A percentile compares a stretch with the other conserved stretches of the same genome.
phyloP scores from a whole-genome alignment of 2,329 filamentous ascomycete genomes.

The Hypoxylon sp. region DNA sequence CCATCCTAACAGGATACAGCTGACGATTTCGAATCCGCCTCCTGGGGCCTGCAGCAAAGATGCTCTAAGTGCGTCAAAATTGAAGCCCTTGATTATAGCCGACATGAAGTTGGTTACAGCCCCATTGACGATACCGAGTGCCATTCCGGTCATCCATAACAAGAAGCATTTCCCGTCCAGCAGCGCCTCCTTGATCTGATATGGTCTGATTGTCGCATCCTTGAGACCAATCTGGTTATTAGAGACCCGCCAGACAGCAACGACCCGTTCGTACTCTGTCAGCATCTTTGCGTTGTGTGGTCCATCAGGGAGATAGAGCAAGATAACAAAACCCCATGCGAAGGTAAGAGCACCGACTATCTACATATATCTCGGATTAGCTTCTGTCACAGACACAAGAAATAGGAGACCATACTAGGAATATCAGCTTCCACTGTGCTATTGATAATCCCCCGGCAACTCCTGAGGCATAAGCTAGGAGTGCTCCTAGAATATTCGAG shows the following conservation, averaged over 20 bases:
- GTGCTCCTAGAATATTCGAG: slow-evolving; percentile 41
- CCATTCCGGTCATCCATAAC: slow-evolving; percentile 57
- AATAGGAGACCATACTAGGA: slow-evolving; percentile 45
- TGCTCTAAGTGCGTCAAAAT: slow-evolving; percentile 54
- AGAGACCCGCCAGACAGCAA: slow-evolving; percentile 57
- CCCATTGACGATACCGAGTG: slow-evolving; percentile 63
- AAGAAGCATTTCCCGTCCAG: slow-evolving; percentile 54
- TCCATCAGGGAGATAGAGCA: slow-evolving; percentile 54
- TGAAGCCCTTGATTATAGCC: slow-evolving; percentile 55
- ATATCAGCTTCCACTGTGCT: slow-evolving; percentile 52
- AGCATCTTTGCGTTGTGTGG: slow-evolving; percentile 56
- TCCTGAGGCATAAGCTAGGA: slow-evolving; percentile 43
- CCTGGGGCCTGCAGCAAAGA: slow-evolving; percentile 59
- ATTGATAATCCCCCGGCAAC: slow-evolving; percentile 40
- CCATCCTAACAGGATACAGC: slow-evolving; percentile 55
- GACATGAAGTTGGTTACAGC: slow-evolving; percentile 63
- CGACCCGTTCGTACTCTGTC: slow-evolving; percentile 55
- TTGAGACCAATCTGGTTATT: slow-evolving; percentile 59
- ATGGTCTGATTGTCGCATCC: slow-evolving; percentile 52
- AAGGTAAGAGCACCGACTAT: slow-evolving; percentile 55
- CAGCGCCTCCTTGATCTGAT: slow-evolving; percentile 32
- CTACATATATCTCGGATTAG: slow-evolving; percentile 23
- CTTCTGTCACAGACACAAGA: not conserved
- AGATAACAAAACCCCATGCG: slow-evolving; percentile 43
- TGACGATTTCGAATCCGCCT: slow-evolving; percentile 52